A percentile compares a stretch with the other conserved stretches of the same genome.
phyloP scores from a whole-genome alignment of 257 asterid genomes.

The Scutellaria baicalensis region DNA sequence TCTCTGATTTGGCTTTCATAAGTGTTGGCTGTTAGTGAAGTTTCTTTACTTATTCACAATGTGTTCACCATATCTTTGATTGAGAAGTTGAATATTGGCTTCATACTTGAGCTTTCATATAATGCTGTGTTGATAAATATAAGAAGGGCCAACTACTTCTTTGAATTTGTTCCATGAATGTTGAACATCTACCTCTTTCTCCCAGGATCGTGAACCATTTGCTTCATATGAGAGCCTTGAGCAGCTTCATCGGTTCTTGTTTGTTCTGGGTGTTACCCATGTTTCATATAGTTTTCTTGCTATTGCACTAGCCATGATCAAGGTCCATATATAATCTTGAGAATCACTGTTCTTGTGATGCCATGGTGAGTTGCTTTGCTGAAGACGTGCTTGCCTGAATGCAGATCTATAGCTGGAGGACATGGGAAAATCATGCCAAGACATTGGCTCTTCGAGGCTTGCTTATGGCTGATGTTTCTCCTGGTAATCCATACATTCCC shows the following conservation, averaged over 20 bases:
- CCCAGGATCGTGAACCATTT: slow-evolving; percentile 70
- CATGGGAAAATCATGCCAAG: slow-evolving; percentile 85
- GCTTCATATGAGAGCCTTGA: slow-evolving; percentile 94
- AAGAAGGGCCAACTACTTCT: no score
- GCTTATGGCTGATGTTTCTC: slow-evolving; percentile 31
- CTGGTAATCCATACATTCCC: slow-evolving; percentile 20
- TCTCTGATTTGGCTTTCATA: not conserved
- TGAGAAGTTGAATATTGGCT: not conserved
- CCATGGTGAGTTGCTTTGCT: not conserved
- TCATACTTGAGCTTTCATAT: not conserved
- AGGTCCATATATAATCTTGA: slow-evolving; percentile 38
- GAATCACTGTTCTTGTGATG: not conserved
- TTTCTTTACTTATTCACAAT: not conserved
- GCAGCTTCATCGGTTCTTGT: slow-evolving; percentile 89
- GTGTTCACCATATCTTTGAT: not conserved
- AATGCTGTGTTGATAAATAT: not conserved
- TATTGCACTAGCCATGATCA: slow-evolving; percentile 77
- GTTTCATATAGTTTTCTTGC: slow-evolving; percentile 77
- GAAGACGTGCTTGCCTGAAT: not conserved
- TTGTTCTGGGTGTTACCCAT: slow-evolving; percentile 78
- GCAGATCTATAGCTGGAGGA: slow-evolving; percentile 91
- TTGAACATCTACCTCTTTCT: slow-evolving; percentile 1
- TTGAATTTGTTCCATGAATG: not conserved
- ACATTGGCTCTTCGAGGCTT: slow-evolving; percentile 64
- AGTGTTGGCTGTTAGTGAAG: not conserved